phyloP scores from a whole-genome alignment of 495 filamentous ascomycete species.

The Jackrogersella multiformis region DNA sequence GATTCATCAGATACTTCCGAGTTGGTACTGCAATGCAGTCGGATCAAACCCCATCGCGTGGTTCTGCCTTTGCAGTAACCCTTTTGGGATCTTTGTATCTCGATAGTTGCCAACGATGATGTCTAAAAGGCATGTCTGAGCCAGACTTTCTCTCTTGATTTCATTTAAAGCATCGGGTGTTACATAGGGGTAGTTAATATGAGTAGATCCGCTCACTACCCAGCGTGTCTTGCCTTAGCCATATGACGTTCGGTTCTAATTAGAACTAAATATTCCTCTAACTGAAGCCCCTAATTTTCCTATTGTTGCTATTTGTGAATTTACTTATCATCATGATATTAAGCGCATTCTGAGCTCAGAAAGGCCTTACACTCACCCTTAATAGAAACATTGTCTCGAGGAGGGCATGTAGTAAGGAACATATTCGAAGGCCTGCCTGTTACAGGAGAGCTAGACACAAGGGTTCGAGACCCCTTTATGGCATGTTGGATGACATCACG shows the following conservation, averaged over 20 bases:
- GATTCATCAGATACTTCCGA: conserved; percentile 71
- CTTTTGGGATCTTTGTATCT: conserved; percentile 35
- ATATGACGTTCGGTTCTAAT: neutral
- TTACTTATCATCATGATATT: too few species aligned
- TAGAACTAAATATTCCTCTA: neutral
- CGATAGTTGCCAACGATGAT: conserved; percentile 50
- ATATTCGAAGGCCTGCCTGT: neutral
- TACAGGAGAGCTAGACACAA: conserved; percentile 1
- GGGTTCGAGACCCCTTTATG: conserved; percentile 1
- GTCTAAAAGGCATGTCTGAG: conserved; percentile 62
- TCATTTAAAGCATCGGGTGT: neutral
- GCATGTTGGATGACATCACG: conserved; percentile 31
- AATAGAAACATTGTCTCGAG: too few species aligned
- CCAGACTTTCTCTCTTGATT: conserved; percentile 25
- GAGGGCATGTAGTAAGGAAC: neutral
- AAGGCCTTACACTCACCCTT: too few species aligned
- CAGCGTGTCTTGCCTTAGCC: neutral
- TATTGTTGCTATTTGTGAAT: too few species aligned
- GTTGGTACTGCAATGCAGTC: conserved; percentile 43
- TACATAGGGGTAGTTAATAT: neutral
- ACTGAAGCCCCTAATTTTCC: too few species aligned
- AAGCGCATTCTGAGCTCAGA: neutral
- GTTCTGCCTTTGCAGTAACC: conserved; percentile 44
- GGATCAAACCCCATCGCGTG: conserved; percentile 36
- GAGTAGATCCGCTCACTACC: neutral